Evolutionary conservation across 495 filamentous ascomycete species (phyloP), one percentile per base, ranked within the genome.

Genomic region (Neurospora sp.): DNA sequence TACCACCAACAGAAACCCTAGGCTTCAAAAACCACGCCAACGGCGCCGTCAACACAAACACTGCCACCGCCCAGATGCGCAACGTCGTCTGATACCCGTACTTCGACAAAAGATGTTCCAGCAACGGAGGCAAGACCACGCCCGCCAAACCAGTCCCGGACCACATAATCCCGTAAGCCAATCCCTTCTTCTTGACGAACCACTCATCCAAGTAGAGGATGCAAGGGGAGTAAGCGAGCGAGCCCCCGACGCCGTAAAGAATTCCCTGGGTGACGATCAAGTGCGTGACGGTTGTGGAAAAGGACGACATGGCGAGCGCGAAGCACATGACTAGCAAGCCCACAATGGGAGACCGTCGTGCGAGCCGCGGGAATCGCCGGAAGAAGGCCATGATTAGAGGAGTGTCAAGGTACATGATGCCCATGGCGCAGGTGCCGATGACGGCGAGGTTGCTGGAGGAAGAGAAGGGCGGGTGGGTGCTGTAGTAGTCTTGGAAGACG

Each of bases 81-180:
- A 86, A 69, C 0, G 90, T 89, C 4, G 85, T 89, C 34, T 83
- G 82, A 72, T 86, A 86, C 21, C 90, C 90, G 72, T 85, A 89
- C 0, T 71, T 73, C 7, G 83, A 76, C 31, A 93, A 81, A 40
- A 89, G 78, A 74, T 79, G 82, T 70, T 87, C 80, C 21, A 90
- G 80, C 7, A 88, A 45, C 69, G 89, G 78, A 0, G 88, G 89
- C 6, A 90, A 70, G 21, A 80, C 72, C 54, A 82, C 75, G 21
- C 84, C 82, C n/a, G 76, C 82, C 21, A 82, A 70, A 2, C 78
- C 81, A 21, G 78, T 81, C 42, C 77, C 89, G 38, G 85, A 86
- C 82, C 84, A 88, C 75, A 88, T 83, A 13, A 88, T 81, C n/a
- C 88, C 88, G 73, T 85, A 89, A 10, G 88, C 88, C 28, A 89